These are phyloP conservation scores for Rosa persica DNA, from an alignment of 306 rosid species.

Conservation along the genomic window DNA sequence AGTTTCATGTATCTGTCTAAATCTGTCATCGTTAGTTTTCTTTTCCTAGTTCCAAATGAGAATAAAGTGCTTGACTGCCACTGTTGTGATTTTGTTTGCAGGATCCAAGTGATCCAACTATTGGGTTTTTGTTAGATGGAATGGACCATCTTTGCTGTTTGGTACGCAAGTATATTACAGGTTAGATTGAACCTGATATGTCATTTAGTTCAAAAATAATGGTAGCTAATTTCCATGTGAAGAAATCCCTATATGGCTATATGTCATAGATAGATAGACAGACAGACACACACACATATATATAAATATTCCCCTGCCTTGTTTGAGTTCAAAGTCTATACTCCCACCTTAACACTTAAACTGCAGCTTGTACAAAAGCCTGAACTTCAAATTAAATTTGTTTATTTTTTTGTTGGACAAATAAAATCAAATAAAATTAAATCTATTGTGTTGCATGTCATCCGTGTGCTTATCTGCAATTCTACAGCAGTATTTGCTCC, in stretches of 20 bases:
- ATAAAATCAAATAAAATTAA: background rate
- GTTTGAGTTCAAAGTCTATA: background rate
- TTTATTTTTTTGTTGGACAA: too few species aligned
- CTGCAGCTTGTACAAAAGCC: background rate
- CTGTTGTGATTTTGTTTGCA: slow-evolving; percentile 35
- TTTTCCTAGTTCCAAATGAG: slow-evolving; percentile 20
- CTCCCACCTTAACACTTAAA: background rate
- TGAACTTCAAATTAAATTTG: background rate
- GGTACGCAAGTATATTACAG: slow-evolving; percentile 96
- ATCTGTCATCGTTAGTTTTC: slow-evolving; percentile 6
- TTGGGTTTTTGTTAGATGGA: slow-evolving; percentile 93
- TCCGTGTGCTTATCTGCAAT: background rate
- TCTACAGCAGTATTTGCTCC: background rate
- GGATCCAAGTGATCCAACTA: slow-evolving; percentile 98
- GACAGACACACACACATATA: background rate
- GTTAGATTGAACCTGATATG: slow-evolving; percentile 41
- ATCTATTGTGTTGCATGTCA: background rate
- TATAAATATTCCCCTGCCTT: background rate
- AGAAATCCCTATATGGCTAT: background rate
- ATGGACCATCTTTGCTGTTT: slow-evolving; percentile 92
- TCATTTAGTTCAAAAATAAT: background rate
- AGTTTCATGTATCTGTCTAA: slow-evolving; percentile 16
- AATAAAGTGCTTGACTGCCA: slow-evolving; percentile 36
- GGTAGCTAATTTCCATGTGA: background rate
- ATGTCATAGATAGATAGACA: background rate